Evolutionary conservation across 2,329 filamentous ascomycete genomes (phyloP), one percentile per base, ranked within the genome.

Genomic region (Sarocladium oryzae): DNA sequence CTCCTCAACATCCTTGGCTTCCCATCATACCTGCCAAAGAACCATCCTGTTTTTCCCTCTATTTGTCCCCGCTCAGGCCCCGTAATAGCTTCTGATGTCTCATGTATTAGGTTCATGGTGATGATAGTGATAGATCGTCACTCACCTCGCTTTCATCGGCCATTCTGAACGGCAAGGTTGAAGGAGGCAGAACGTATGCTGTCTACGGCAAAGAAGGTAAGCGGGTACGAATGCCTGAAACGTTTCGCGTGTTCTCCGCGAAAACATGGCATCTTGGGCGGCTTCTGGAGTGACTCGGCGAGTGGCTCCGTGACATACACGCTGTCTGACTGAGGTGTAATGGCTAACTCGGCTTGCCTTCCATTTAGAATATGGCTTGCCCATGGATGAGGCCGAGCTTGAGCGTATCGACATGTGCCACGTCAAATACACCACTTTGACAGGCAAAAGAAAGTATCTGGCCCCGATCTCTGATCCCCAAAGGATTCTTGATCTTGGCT

Each of bases 401-500:
- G 68, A 71, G 49, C 62, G 69, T 11, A 68, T 71, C n/a, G 67
- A 72, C 52, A 61, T 71, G 59, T 63, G 62, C 11, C 69, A 72
- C 53, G 58, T 60, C 9, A 67, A 69, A 51, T 68, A 68, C 54
- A 61, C 56, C 21, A 61, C 60, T 2, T 32, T 63, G 2, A 58
- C 64, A 24, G 58, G 56, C 11, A 66, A 61, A 46, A 58, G 56
- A 0, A 55, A 55, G 1, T 62, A 60, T 49, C 32, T 61, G 41
- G 49, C 61, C 1, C 61, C 61, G 2, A 38, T 63, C 9, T 26
- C 52, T 2, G 37, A 55, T 2, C 63, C 62, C 2, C 59, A 63
- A 38, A 60, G 33, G 23, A 60, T 66, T 9, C 43, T 66, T 1
- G 64, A 66, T 51, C 57, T 66, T 38, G 63, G 63, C 1, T 64